Evolutionary conservation across 2,329 filamentous ascomycete species (phyloP), one percentile per base, ranked within the genome.

Genomic region (Thielaviopsis ethacetica): DNA sequence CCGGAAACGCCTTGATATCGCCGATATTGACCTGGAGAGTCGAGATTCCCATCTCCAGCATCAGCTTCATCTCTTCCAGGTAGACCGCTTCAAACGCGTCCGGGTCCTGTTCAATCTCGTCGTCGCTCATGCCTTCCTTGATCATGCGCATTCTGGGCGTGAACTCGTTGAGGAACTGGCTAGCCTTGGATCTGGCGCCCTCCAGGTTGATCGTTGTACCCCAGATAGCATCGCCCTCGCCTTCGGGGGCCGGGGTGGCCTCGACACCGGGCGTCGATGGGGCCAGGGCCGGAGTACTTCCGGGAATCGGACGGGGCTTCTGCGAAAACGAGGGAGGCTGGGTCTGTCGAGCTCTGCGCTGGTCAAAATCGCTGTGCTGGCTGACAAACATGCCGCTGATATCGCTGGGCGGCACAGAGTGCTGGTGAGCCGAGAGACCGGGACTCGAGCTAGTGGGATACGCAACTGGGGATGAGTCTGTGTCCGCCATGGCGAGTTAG

Each of bases 141-240:
- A 91, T 93, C 80, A 97, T 82, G 63, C 93, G 88, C 68, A 98
- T 97, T 71, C 96, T 96, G 65, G 82, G 84, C 62, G 90, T 88
- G 66, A 93, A 98, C 69, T 95, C 94, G 68, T 84, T 82, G 27
- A 98, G 75, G 67, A 98, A 98, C 63, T 93, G 90, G 67, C 93
- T 91, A 30, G 59, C 57, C 22, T 54, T 30, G 30, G 60, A 81
- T 70, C 94, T 87, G 0, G 89, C 90, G 69, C 97, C 91, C 62
- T 88, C 83, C 57, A 98, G 86, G 5, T 91, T 95, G 55, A 98
- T 88, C 47, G 95, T 97, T 51, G 93, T 98, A 70, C 93, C 93
- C 93, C 93, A 98, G 63, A 98, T 91, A 60, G 94, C 22, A 57
- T 21, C n/a, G 60, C 60, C 50, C 50, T 54, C 0, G 93, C 93